phyloP scores from a whole-genome alignment of 2,329 filamentous ascomycete genomes.

The Rhexocercosporidium sp. region DNA sequence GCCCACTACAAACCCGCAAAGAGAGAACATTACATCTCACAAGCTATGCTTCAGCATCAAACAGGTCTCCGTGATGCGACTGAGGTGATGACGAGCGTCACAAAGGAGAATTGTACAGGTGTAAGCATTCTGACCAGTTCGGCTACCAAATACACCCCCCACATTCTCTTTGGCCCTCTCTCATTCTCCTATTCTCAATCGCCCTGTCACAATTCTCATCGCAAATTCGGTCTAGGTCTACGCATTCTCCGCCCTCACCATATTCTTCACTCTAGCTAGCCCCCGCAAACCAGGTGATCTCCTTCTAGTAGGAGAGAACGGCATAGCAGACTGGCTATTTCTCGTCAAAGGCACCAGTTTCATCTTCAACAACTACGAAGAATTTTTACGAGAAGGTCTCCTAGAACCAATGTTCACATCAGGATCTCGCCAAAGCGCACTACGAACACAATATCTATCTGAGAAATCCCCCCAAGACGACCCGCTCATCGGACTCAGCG shows the following conservation, averaged over 20 bases:
- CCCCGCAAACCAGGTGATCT: conserved; percentile 44
- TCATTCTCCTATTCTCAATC: background rate
- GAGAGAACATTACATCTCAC: conserved; percentile 47
- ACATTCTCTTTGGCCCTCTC: background rate
- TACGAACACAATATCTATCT: conserved; percentile 23
- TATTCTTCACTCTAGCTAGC: conserved; percentile 45
- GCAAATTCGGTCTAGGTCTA: conserved; percentile 37
- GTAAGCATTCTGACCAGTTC: conserved; percentile 9
- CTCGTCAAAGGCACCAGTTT: conserved; percentile 45
- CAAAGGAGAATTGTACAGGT: conserved; percentile 42
- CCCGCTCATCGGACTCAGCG: conserved; percentile 27
- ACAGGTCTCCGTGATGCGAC: conserved; percentile 40
- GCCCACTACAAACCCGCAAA: conserved; percentile 47
- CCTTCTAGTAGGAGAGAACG: conserved; percentile 43
- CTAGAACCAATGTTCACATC: conserved; percentile 41
- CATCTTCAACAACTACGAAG: conserved; percentile 41
- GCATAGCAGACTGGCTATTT: conserved; percentile 46
- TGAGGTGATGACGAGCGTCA: conserved; percentile 43
- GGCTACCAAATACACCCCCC: background rate
- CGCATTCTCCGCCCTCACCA: conserved; percentile 47
- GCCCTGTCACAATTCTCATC: background rate
- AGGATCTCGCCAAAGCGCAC: conserved; percentile 30
- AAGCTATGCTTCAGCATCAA: conserved; percentile 46
- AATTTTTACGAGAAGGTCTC: conserved; percentile 29
- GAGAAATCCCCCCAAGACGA: conserved; percentile 16